Evolutionary conservation across 192 early-diverging fungal species (phyloP).

Genomic region (Cladochytrium replicatum): DNA sequence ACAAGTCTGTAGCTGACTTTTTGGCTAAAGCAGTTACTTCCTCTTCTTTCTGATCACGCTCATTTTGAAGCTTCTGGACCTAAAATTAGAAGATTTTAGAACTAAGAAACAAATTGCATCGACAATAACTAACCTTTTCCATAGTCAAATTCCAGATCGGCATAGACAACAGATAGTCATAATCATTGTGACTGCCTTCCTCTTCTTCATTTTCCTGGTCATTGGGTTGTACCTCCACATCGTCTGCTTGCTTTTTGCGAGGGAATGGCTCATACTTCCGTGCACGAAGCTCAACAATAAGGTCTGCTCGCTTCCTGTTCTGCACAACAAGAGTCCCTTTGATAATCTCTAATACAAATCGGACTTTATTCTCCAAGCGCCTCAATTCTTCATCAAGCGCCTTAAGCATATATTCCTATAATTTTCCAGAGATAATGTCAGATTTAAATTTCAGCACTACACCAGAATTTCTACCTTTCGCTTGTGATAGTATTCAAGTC

Average conservation of each 20-base stretch:
- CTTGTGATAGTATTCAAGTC: conserved; percentile 74
- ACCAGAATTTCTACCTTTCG: conserved; percentile 57
- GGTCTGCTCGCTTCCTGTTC: conserved; percentile 72
- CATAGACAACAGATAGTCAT: conserved; percentile 83
- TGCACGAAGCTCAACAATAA: conserved; percentile 60
- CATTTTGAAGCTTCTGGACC: conserved; percentile 63
- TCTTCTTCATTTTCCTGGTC: not conserved
- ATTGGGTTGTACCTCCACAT: conserved; percentile 23
- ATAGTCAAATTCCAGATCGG: conserved; percentile 83
- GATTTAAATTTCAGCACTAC: not conserved
- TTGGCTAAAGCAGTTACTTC: conserved; percentile 57
- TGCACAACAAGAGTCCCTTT: conserved; percentile 67
- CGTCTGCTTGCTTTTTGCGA: conserved; percentile 33
- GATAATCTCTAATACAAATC: conserved; percentile 88
- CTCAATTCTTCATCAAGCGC: conserved; percentile 55
- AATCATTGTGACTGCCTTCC: conserved; percentile 34
- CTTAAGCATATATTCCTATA: conserved; percentile 47
- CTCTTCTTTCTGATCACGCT: conserved; percentile 52
- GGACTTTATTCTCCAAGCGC: conserved; percentile 69
- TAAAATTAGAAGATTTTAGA: conserved; percentile 8
- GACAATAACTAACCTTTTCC: conserved; percentile 49
- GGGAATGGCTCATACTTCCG: conserved; percentile 58
- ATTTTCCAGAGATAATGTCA: conserved; percentile 12
- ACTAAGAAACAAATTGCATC: not conserved
- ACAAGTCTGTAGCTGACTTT: conserved; percentile 63